These are phyloP conservation scores for Fusarium siculi DNA, from an alignment of 2,329 filamentous ascomycete species.

Conservation along the genomic window DNA sequence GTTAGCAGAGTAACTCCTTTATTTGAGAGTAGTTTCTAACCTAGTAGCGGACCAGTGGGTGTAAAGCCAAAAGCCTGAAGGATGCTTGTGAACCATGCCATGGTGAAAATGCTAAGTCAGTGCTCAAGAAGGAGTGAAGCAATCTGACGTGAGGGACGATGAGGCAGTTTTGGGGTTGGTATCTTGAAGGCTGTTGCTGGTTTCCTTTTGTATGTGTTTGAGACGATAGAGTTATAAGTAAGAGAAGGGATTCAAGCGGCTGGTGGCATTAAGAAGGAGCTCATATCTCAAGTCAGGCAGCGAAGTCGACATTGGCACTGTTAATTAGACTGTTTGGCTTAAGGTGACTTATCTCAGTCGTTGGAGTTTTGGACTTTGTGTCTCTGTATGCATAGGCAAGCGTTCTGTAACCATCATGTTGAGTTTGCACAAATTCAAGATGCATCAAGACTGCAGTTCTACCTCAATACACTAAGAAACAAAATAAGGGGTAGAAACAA, in stretches of 20 bases:
- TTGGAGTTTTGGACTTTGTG: fast-evolving
- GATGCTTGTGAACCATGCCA: not conserved
- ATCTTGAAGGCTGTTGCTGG: not conserved
- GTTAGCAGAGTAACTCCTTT: not conserved
- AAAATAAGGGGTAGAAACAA: too few relatives aligned
- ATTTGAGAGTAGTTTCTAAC: not conserved
- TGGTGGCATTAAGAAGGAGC: not conserved
- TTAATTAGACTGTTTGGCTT: not conserved
- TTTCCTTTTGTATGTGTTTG: not conserved
- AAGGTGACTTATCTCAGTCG: not conserved
- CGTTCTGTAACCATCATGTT: fast-evolving
- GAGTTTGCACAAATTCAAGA: not conserved
- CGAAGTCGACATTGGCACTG: fast-evolving
- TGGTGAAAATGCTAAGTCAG: not conserved
- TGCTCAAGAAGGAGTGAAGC: not conserved
- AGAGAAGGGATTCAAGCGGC: not conserved
- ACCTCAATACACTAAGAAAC: not conserved
- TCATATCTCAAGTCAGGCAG: not conserved
- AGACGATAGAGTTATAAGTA: not conserved
- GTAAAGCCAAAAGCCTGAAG: not conserved
- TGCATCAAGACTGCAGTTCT: not conserved
- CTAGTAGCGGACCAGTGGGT: not conserved
- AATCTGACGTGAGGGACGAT: not conserved
- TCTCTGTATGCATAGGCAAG: not conserved
- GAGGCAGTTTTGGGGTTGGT: not conserved